Evolutionary conservation across 2,329 filamentous ascomycete species (phyloP).

Genomic region (Leptoxyphium fumago): DNA sequence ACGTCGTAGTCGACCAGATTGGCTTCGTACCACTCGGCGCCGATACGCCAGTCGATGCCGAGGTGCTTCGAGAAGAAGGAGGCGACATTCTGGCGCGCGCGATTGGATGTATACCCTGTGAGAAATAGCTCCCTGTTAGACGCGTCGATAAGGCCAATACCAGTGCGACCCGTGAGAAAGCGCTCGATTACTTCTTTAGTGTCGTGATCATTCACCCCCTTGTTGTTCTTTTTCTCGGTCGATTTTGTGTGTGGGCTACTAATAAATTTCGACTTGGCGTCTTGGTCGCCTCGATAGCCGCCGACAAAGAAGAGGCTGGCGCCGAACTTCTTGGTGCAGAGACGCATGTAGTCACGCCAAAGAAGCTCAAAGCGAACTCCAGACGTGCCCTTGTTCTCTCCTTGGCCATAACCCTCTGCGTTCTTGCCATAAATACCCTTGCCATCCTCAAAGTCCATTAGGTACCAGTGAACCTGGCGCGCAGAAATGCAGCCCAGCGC

Average conservation of each 20-base stretch:
- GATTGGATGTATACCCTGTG: conserved; percentile 66
- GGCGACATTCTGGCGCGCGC: conserved; percentile 62
- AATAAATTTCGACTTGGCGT: conserved; percentile 20
- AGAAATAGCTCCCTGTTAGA: conserved; percentile 58
- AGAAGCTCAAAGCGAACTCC: conserved; percentile 58
- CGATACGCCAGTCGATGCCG: conserved; percentile 63
- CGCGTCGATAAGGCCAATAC: conserved; percentile 64
- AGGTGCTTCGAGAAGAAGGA: conserved; percentile 60
- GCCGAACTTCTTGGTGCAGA: conserved; percentile 58
- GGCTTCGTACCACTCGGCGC: conserved; percentile 71
- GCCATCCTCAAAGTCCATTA: conserved; percentile 56
- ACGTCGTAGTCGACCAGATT: conserved; percentile 63
- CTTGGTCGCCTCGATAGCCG: conserved; percentile 43
- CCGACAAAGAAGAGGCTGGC: conserved; percentile 46
- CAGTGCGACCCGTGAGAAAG: conserved; percentile 53
- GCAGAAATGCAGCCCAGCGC: conserved; percentile 59
- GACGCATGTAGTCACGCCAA: conserved; percentile 69
- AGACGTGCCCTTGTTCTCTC: conserved; percentile 58
- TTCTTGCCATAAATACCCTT: conserved; percentile 21
- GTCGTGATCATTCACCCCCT: conserved; percentile 28
- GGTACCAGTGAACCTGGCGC: conserved; percentile 54
- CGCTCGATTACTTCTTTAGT: conserved; percentile 32
- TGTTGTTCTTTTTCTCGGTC: conserved; percentile 25
- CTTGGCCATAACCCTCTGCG: conserved; percentile 47
- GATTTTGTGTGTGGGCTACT: conserved; percentile 17